A percentile compares a stretch with the other conserved stretches of the same genome.
phyloP scores from a whole-genome alignment of 345 rosid species.

The Euphorbia peplus region DNA sequence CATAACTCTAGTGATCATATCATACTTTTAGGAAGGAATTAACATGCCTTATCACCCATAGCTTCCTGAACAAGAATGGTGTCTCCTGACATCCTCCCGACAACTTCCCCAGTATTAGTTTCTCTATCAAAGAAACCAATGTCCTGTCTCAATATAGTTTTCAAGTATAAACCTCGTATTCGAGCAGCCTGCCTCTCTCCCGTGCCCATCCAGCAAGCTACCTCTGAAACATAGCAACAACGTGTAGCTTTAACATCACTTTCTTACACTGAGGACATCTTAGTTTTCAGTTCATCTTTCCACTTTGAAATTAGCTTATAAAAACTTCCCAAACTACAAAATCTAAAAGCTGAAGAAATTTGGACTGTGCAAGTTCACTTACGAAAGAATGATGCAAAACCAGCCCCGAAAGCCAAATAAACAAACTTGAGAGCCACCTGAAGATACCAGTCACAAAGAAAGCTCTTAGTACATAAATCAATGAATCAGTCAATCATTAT shows the following conservation, averaged over 20 bases:
- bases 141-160: conserved; percentile 16
- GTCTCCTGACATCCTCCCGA: conserved; percentile 22
- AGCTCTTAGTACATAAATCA: background rate
- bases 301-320: background rate
- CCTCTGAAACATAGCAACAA: conserved; percentile 12
- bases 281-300: background rate
- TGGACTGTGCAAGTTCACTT: conserved; percentile 9
- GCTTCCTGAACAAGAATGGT: conserved; percentile 22
- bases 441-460: background rate
- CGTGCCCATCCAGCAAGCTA: conserved; percentile 24
- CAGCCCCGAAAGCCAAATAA: conserved; percentile 17
- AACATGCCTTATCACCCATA: conserved; percentile 23
- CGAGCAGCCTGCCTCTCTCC: conserved; percentile 10
- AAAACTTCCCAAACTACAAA: background rate
- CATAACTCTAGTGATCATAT: background rate
- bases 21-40: background rate
- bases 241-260: background rate
- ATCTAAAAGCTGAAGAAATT: background rate
- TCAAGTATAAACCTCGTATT: conserved; percentile 20
- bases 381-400: conserved; percentile 23
- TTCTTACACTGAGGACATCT: background rate
- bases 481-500: background rate
- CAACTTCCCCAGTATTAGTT: conserved; percentile 17
- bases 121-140: conserved; percentile 23
- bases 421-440: conserved; percentile 20